Percentiles rank a stretch among this genome's conserved stretches.
Conservation (phyloP, 768 basidiomycete genomes). For the Grammothele lineata region DNA sequence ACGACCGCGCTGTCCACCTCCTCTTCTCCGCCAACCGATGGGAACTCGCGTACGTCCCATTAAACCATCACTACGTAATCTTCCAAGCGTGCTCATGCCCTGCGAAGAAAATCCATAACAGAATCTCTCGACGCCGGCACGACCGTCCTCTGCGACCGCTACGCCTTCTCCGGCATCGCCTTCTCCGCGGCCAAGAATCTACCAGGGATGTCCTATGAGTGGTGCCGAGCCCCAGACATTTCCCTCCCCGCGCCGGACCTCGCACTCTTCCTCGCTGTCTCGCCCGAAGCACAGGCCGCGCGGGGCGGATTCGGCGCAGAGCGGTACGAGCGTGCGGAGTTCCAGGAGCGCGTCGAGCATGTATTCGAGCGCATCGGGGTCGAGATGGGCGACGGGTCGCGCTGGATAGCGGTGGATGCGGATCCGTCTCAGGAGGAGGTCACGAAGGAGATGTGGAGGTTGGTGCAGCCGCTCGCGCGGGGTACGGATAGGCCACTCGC, state of each 20-base stretch:
- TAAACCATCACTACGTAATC: no score
- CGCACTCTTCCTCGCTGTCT: constrained; percentile 80
- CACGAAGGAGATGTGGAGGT: constrained; percentile 49
- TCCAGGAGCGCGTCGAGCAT: constrained; percentile 62
- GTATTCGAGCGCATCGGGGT: constrained; percentile 54
- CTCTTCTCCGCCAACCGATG: constrained; percentile 97
- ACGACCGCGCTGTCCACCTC: constrained; percentile 88
- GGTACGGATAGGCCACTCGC: constrained; percentile 39
- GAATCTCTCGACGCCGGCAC: constrained; percentile 56
- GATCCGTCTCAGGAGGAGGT: constrained; percentile 47
- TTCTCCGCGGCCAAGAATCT: constrained; percentile 59
- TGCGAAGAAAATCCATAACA: constrained; percentile 54
- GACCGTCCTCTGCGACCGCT: constrained; percentile 84
- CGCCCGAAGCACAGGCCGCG: constrained; percentile 58
- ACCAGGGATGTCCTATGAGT: constrained; percentile 55
- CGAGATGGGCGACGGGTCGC: constrained; percentile 38
- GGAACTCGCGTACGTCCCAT: constrained; percentile 79
- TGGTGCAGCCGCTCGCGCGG: constrained; percentile 39
- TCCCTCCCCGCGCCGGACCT: constrained; percentile 87
- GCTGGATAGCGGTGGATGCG: constrained; percentile 61
- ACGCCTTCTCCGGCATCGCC: constrained; percentile 94
- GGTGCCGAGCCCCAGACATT: constrained; percentile 86
- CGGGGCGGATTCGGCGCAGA: constrained; percentile 86
- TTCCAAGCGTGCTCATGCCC: no score
- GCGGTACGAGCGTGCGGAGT: constrained; percentile 77